These are phyloP conservation scores for Aspergillus asperescens DNA, from an alignment of 495 filamentous ascomycete species.

Conservation along the genomic window DNA sequence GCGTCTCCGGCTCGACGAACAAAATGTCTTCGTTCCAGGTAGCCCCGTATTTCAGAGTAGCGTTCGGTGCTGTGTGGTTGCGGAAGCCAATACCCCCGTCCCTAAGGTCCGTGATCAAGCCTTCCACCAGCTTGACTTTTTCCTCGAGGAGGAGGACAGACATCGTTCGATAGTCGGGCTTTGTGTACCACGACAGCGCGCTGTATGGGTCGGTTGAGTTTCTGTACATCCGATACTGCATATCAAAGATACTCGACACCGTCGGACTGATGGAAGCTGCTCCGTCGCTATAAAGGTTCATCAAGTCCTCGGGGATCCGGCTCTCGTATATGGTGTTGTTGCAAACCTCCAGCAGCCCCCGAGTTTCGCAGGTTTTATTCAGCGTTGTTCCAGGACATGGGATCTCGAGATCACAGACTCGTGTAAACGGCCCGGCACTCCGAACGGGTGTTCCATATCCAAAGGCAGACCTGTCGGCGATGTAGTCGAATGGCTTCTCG, in stretches of 20 bases:
- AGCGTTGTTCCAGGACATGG: neutral
- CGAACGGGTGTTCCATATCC: slow-evolving; percentile 17
- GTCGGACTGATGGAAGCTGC: slow-evolving; percentile 15
- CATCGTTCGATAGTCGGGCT: slow-evolving; percentile 20
- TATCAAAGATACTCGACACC: slow-evolving; percentile 38
- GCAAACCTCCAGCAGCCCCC: slow-evolving; percentile 1
- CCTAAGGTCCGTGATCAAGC: slow-evolving; percentile 38
- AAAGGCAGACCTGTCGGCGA: slow-evolving; percentile 14
- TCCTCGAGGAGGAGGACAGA: slow-evolving; percentile 29
- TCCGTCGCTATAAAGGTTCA: slow-evolving; percentile 32
- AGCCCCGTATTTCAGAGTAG: slow-evolving; percentile 17
- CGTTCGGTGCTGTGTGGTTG: slow-evolving; percentile 39
- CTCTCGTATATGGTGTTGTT: slow-evolving; percentile 1
- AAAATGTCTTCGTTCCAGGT: slow-evolving; percentile 42
- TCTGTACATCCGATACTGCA: slow-evolving; percentile 32
- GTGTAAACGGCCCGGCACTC: slow-evolving; percentile 10
- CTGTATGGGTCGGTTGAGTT: neutral
- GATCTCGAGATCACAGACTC: neutral
- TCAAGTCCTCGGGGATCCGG: slow-evolving; percentile 22
- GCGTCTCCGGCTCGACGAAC: slow-evolving; percentile 41
- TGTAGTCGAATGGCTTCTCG: slow-evolving; percentile 21
- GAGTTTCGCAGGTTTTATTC: neutral
- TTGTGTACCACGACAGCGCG: slow-evolving; percentile 2
- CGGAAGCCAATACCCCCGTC: slow-evolving; percentile 41
- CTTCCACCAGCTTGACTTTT: slow-evolving; percentile 30